phyloP scores from a whole-genome alignment of 73 alveolate species.

The Paramecium primaurelia region DNA sequence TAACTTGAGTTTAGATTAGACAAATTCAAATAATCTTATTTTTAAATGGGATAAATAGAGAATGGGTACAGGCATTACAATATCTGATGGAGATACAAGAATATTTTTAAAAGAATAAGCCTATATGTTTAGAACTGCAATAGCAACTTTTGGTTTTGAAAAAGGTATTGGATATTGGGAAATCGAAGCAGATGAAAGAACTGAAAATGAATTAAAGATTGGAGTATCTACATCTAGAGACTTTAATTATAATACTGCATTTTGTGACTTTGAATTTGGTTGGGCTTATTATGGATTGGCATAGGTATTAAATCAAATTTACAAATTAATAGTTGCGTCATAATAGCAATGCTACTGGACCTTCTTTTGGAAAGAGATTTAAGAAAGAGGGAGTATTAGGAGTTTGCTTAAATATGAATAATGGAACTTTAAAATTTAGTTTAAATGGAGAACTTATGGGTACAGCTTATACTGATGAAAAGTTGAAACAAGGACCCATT shows the following conservation, averaged over 20 bases:
- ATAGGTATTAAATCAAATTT: background rate
- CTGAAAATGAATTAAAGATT: slow-evolving; percentile 83
- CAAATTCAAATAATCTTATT: background rate
- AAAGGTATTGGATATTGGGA: slow-evolving; percentile 81
- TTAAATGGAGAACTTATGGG: slow-evolving; percentile 84
- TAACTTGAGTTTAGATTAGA: no score
- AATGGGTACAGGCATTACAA: slow-evolving; percentile 43
- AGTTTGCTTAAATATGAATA: slow-evolving; percentile 73
- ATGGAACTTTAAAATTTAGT: slow-evolving; percentile 75
- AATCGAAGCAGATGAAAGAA: slow-evolving; percentile 80
- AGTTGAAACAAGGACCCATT: slow-evolving; percentile 74
- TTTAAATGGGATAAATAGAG: slow-evolving; percentile 57
- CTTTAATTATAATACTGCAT: slow-evolving; percentile 74
- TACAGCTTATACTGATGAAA: slow-evolving; percentile 72
- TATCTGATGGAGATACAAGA: slow-evolving; percentile 45
- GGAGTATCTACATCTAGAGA: slow-evolving; percentile 75
- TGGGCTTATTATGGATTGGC: slow-evolving; percentile 88
- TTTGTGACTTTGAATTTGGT: slow-evolving; percentile 82
- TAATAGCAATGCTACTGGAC: slow-evolving; percentile 76
- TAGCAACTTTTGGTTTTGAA: slow-evolving; percentile 39
- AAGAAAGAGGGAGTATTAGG: slow-evolving; percentile 81
- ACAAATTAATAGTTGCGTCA: slow-evolving; percentile 63
- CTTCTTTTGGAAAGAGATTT: slow-evolving; percentile 76
- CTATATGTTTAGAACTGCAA: slow-evolving; percentile 61
- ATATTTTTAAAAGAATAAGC: slow-evolving; percentile 57